Conservation (phyloP, 208 protist species). For the Naegleria gruberi region DNA sequence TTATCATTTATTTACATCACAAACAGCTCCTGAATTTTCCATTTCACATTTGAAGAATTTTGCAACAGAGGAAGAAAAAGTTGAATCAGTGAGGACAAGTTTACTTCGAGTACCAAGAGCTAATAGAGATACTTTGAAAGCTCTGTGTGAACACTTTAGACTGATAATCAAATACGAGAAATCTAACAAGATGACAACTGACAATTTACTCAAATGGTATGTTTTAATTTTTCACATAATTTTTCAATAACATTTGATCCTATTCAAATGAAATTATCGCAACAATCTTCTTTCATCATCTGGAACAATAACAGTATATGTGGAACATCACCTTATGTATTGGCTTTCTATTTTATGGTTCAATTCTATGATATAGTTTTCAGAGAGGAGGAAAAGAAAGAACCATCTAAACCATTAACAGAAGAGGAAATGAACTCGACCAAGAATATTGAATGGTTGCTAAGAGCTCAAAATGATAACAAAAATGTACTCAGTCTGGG, state of each 20-base stretch:
- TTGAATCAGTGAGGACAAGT: background rate
- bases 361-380: background rate
- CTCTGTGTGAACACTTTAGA: background rate
- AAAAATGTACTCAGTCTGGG: too few species aligned
- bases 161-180: background rate
- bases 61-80: background rate
- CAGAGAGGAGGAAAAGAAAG: background rate
- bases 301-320: background rate
- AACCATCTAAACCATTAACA: background rate
- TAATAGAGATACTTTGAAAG: background rate
- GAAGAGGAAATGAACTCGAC: background rate
- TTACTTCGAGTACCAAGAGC: background rate
- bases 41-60: background rate
- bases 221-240: background rate
- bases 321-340: background rate
- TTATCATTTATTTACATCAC: background rate
- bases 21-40: background rate
- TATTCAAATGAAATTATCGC: background rate
- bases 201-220: background rate
- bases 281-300: too few species aligned
- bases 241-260: background rate
- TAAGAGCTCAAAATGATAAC: background rate
- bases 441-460: background rate
- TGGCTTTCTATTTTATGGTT: background rate
- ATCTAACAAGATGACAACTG: background rate